Evolutionary conservation across 148 eudicot genomes (phyloP), one percentile per base, ranked within the genome.

Genomic region (Silene uniflora): DNA sequence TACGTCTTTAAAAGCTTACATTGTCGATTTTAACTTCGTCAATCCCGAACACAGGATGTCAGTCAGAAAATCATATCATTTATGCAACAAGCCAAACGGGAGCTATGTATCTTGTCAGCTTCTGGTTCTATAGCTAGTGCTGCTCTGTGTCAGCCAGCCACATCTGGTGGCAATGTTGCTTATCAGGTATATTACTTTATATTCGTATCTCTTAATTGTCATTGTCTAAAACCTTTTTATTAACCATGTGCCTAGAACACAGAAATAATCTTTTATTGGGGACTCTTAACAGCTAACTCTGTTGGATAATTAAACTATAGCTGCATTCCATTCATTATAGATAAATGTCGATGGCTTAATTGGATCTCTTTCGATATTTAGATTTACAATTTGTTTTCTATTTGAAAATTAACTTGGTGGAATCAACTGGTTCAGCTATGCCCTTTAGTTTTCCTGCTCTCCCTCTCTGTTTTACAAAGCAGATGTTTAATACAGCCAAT

Each of bases 71-170:
- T 93, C 62, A 81, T 87, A 87, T 71, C 76, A 75, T 91, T 93
- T 80, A 78, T 87, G 88, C 93, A 93, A 79, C 96, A 91, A 85
- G 77, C 86, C 78, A 88, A 80, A 80, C 81, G 84, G 42, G 98
- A 91, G 71, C 76, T 91, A 29, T 91, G 93, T 78, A 84, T 93
- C 75, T 83, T 93, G 79, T 93, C 98, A 56, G 98, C 98, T 81
- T 89, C 93, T 73, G 98, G 96, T 81, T 85, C 92, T 64, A 77
- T 93, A 54, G 73, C 88, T 44, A 88, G 80, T 81, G 93, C 89
- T 58, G 87, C 90, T 77, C 85, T 93, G 49, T 86, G 86, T 67
- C 98, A 93, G 78, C 89, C 91, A 59, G 89, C 90, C 44, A 74
- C 89, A 69, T 89, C 93, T 76, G 96, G 93, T 73, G 93, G 96